A percentile compares a stretch with the other conserved stretches of the same genome.
These are phyloP conservation scores for Podospora pseudoanserina DNA, from an alignment of 495 filamentous ascomycete species.

Conservation along the genomic window DNA sequence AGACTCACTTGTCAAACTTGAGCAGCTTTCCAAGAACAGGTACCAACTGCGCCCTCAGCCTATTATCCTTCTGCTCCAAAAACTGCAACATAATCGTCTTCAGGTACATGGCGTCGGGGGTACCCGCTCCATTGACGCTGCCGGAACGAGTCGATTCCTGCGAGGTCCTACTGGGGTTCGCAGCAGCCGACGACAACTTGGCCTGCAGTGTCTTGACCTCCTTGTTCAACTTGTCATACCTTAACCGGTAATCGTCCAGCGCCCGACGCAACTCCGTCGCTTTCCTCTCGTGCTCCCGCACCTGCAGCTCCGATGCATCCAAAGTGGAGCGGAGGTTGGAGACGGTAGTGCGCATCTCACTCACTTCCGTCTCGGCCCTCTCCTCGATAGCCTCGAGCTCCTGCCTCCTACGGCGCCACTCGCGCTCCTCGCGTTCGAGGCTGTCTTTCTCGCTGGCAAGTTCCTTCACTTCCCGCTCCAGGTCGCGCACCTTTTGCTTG, in stretches of 20 bases:
- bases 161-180: constrained; percentile 39
- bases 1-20: constrained; percentile 80
- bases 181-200: constrained; percentile 28
- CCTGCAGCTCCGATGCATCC: constrained; percentile 83
- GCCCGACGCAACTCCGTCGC: constrained; percentile 68
- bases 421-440: constrained; percentile 58
- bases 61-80: constrained; percentile 90
- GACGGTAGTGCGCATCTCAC: constrained; percentile 74
- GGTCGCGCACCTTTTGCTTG: constrained; percentile 69
- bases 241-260: constrained; percentile 70
- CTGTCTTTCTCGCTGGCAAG: constrained; percentile 68
- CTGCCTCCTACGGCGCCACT: constrained; percentile 65
- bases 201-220: constrained; percentile 48
- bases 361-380: constrained; percentile 63
- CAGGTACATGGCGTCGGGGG: constrained; percentile 77
- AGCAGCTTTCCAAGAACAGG: constrained; percentile 88
- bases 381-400: constrained; percentile 70
- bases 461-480: constrained; percentile 68
- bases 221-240: constrained; percentile 77
- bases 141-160: constrained; percentile 60
- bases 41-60: constrained; percentile 81
- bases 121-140: constrained; percentile 34
- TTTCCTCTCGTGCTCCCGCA: constrained; percentile 74
- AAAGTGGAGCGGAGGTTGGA: constrained; percentile 70
- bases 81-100: constrained; percentile 96